Evolutionary conservation across 176 grass and related monocot genomes (phyloP).

Genomic region (Triticum dicoccoides): DNA sequence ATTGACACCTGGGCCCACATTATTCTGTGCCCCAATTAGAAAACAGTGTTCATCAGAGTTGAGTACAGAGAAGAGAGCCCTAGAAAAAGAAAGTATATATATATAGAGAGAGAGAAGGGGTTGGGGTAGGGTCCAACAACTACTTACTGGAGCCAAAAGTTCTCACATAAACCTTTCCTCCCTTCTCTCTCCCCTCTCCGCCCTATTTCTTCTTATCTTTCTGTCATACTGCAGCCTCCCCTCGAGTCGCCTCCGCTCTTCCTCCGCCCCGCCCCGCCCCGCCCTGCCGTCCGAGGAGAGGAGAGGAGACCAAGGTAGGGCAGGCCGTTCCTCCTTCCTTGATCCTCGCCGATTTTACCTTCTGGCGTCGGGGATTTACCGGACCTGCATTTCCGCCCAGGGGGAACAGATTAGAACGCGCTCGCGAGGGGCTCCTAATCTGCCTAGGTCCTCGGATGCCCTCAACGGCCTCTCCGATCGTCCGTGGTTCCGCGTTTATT

Average conservation of each 20-base stretch:
- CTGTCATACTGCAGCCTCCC: neutral
- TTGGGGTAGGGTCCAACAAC: slow-evolving; percentile 19
- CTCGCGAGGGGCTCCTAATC: slow-evolving; percentile 3
- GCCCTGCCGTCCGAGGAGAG: slow-evolving; percentile 18
- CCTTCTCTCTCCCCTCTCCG: neutral
- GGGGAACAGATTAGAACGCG: neutral
- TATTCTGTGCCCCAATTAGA: slow-evolving; percentile 18
- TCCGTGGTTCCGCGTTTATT: neutral
- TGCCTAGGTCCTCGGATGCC: neutral
- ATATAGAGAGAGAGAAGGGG: neutral
- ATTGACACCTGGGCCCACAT: slow-evolving; percentile 30
- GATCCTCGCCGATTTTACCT: slow-evolving; percentile 1
- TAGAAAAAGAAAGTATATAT: slow-evolving; percentile 24
- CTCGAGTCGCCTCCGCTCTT: slow-evolving; percentile 16
- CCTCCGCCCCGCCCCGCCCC: neutral
- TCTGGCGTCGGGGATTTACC: neutral
- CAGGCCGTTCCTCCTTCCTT: neutral
- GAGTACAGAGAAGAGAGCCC: slow-evolving; percentile 6
- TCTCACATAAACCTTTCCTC: slow-evolving; percentile 38
- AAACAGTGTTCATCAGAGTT: neutral
- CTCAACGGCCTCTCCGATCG: neutral
- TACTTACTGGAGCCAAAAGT: slow-evolving; percentile 5
- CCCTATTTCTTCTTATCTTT: slow-evolving; percentile 38
- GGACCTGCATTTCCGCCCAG: slow-evolving; percentile 32
- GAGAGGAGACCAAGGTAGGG: slow-evolving; percentile 11